phyloP scores from a whole-genome alignment of 192 early-diverging fungal genomes.

The Coemansia sp. region DNA sequence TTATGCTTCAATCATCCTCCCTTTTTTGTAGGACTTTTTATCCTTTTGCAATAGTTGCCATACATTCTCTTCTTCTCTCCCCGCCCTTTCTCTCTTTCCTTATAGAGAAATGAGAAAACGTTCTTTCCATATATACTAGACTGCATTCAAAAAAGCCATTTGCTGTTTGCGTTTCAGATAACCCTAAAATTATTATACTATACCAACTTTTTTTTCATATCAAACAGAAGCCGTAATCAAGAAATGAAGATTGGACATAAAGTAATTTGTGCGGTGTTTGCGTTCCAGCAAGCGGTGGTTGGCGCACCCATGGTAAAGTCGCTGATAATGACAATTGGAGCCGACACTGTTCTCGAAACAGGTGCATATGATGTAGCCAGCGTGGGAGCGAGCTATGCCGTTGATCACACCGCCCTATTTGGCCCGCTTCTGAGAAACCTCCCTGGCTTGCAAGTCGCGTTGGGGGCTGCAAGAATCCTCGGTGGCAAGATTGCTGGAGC shows the following conservation, averaged over 20 bases:
- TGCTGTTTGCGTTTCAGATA: too few relatives aligned
- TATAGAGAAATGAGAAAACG: background rate
- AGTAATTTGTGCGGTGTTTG: conserved; percentile 1
- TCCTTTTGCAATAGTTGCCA: background rate
- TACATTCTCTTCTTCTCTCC: background rate
- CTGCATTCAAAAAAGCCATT: too few relatives aligned
- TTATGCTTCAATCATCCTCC: background rate
- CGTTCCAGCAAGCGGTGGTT: conserved; percentile 7
- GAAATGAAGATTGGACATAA: too few relatives aligned
- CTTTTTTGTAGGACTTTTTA: background rate
- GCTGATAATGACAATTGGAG: conserved; percentile 23
- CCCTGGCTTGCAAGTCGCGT: conserved; percentile 31
- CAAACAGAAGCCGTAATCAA: background rate
- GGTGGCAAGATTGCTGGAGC: conserved; percentile 48
- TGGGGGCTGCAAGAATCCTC: conserved; percentile 33
- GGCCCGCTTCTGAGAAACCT: conserved; percentile 35
- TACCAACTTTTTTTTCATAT: background rate
- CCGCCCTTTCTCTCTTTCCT: background rate
- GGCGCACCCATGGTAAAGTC: conserved; percentile 46
- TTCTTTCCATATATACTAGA: too few relatives aligned
- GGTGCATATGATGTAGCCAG: conserved; percentile 45
- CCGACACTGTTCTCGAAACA: conserved; percentile 25
- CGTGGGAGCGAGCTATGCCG: conserved; percentile 42
- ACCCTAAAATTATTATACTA: too few relatives aligned
- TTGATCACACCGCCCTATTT: conserved; percentile 40